Evolutionary conservation across 306 rosid genomes (phyloP).

Genomic region (apple (Malus domestica)): DNA sequence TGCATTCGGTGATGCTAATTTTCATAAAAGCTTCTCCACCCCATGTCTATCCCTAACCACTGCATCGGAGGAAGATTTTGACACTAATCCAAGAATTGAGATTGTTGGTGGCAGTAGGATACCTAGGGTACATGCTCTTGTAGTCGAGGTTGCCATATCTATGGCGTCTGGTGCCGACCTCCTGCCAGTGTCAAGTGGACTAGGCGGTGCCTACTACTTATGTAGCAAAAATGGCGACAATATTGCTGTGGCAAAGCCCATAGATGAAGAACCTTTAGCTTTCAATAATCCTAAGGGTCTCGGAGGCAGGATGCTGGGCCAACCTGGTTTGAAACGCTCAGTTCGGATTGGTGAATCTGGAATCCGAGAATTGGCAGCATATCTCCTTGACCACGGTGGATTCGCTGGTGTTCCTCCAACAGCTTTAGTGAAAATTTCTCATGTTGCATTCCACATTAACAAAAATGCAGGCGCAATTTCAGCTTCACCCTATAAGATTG

Average conservation of each 20-base stretch:
- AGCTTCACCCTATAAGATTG: conserved; percentile 44
- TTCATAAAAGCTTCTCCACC: conserved; percentile 87
- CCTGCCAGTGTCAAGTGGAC: conserved; percentile 54
- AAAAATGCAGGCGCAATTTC: conserved; percentile 15
- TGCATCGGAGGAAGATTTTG: conserved; percentile 38
- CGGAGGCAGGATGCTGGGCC: conserved; percentile 56
- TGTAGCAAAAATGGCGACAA: conserved; percentile 48
- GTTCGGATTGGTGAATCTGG: conserved; percentile 83
- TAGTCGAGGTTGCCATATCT: conserved; percentile 72
- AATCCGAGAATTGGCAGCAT: conserved; percentile 77
- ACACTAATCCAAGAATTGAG: conserved; percentile 50
- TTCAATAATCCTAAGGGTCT: conserved; percentile 62
- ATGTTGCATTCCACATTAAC: conserved; percentile 46
- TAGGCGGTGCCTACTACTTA: conserved; percentile 76
- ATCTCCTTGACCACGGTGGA: conserved; percentile 79
- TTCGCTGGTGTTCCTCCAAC: conserved; percentile 93
- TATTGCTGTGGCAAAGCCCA: conserved; percentile 84
- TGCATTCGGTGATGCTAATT: conserved; percentile 39
- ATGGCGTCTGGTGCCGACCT: conserved; percentile 70
- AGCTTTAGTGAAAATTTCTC: conserved; percentile 68
- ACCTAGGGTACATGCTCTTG: conserved; percentile 54
- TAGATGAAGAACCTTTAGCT: conserved; percentile 83
- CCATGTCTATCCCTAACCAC: conserved; percentile 67
- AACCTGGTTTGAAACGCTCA: conserved; percentile 67
- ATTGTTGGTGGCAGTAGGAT: conserved; percentile 53